Evolutionary conservation across 495 filamentous ascomycete species (phyloP).

Genomic region (Neurospora africana): DNA sequence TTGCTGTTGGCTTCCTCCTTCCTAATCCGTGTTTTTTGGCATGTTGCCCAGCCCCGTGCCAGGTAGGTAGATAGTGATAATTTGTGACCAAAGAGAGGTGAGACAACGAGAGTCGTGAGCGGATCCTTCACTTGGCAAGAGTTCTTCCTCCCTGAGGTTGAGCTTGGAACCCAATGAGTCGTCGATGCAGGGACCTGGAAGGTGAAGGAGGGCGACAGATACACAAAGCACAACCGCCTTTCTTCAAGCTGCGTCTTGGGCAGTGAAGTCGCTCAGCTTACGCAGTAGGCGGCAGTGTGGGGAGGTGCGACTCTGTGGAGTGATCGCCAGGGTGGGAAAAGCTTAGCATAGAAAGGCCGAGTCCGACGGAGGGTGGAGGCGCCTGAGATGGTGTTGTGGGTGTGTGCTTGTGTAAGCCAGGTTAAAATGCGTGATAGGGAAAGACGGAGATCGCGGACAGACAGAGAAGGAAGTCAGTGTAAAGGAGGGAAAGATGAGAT

Average conservation of each 20-base stretch:
- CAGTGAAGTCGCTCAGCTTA: background rate
- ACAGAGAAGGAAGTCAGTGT: background rate
- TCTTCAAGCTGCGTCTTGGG: background rate
- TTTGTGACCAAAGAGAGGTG: background rate
- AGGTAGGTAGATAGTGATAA: background rate
- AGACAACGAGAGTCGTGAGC: background rate
- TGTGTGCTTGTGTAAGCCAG: background rate
- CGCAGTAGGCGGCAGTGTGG: background rate
- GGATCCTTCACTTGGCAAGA: background rate
- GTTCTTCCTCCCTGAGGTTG: background rate
- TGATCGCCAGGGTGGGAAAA: conserved; percentile 10
- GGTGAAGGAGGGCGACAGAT: background rate
- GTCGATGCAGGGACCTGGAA: background rate
- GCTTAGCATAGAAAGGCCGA: conserved; percentile 10
- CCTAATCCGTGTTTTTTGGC: conserved; percentile 12
- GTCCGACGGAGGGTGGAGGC: background rate
- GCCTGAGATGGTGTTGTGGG: background rate
- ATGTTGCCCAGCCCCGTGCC: conserved; percentile 13
- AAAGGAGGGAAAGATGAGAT: background rate
- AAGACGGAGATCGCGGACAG: background rate
- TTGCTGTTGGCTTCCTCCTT: conserved; percentile 14
- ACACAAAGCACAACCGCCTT: background rate
- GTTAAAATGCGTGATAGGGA: background rate
- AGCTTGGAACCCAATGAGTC: background rate
- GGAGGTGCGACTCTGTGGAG: conserved; percentile 3